Conservation (phyloP, 2,329 filamentous ascomycete species). For the Lasiodiplodia citricola region DNA sequence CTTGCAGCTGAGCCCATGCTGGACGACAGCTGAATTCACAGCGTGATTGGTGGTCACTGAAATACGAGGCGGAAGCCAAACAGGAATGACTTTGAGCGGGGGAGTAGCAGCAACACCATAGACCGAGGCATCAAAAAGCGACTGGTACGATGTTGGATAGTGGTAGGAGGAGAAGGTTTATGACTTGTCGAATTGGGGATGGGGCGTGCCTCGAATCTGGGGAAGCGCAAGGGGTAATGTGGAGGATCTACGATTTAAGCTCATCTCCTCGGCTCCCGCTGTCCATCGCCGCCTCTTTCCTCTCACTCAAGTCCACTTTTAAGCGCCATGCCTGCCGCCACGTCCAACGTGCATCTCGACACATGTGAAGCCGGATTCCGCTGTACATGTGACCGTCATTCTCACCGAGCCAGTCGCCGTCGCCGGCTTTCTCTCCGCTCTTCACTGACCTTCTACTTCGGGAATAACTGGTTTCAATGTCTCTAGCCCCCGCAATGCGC, state of each 20-base stretch:
- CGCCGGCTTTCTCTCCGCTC: not conserved
- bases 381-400: not conserved
- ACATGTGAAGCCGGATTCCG: not conserved
- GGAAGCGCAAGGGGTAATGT: slow-evolving; percentile 24
- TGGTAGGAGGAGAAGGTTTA: slow-evolving; percentile 15
- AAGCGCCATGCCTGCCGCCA: not conserved
- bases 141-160: not conserved
- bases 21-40: not conserved
- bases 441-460: too few relatives aligned
- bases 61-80: not conserved
- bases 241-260: slow-evolving; percentile 25
- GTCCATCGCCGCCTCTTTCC: not conserved
- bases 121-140: slow-evolving; percentile 1
- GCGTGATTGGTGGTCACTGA: not conserved
- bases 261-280: slow-evolving; percentile 9
- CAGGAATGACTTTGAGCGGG: not conserved
- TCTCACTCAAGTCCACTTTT: not conserved
- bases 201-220: slow-evolving; percentile 11
- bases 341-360: slow-evolving; percentile 2
- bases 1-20: not conserved
- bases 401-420: not conserved
- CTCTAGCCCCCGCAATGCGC: not conserved
- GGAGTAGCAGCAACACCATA: not conserved
- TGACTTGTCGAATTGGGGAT: slow-evolving; percentile 11
- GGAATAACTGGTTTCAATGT: not conserved